Percentiles rank a stretch among this genome's conserved stretches.
These are phyloP conservation scores for Chlorophyllum brunneum DNA, from an alignment of 768 basidiomycete genomes.

Conservation along the genomic window DNA sequence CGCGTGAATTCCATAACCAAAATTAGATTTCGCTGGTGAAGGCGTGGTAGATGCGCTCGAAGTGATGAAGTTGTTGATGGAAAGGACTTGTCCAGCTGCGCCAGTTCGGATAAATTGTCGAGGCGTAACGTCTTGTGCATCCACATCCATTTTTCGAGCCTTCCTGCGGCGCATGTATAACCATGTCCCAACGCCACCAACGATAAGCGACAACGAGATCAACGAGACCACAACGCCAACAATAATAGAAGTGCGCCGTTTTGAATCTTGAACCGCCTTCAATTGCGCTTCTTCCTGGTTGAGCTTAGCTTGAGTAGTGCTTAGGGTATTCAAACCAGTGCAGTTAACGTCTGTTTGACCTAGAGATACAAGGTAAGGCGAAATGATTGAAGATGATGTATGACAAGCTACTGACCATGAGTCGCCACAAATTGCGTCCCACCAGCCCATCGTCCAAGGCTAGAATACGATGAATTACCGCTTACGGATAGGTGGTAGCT, in stretches of 20 bases:
- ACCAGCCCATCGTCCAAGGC: conserved; percentile 37
- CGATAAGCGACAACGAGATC: conserved; percentile 24
- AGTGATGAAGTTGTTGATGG: conserved; percentile 15
- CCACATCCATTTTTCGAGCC: background rate
- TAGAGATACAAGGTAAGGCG: background rate
- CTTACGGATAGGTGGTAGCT: background rate
- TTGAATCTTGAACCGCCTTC: background rate
- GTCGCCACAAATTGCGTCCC: conserved; percentile 28
- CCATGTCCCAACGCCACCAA: conserved; percentile 17
- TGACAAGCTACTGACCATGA: conserved; percentile 17
- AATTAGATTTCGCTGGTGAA: conserved; percentile 1
- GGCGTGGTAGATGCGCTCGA: background rate
- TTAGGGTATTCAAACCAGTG: conserved; percentile 21
- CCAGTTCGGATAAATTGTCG: conserved; percentile 14
- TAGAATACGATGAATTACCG: conserved; percentile 15
- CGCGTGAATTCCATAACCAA: background rate
- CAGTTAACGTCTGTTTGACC: conserved; percentile 29
- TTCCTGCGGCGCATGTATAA: conserved; percentile 14
- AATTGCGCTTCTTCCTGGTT: conserved; percentile 13
- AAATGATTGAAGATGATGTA: background rate
- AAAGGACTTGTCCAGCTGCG: conserved; percentile 13
- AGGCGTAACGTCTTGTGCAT: conserved; percentile 13
- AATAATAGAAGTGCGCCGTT: conserved; percentile 20
- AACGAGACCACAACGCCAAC: conserved; percentile 29
- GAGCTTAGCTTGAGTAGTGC: conserved; percentile 19